Percentiles rank a stretch among this genome's conserved stretches.
Conservation (phyloP, 2,329 filamentous ascomycete genomes). For the Dendrostoma leiphaemia region DNA sequence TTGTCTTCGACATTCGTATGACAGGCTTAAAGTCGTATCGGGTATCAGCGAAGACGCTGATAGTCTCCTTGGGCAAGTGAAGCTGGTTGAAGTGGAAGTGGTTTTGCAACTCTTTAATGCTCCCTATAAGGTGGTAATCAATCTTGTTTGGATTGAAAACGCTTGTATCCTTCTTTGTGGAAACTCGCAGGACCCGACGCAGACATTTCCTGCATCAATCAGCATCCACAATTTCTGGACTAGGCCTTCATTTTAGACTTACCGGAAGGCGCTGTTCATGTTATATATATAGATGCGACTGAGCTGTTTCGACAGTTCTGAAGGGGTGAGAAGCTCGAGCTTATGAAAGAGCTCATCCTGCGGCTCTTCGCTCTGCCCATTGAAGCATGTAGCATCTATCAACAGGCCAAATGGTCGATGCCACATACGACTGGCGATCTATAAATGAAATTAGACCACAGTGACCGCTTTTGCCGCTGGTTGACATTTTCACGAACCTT, state of each 20-base stretch:
- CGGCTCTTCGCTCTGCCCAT: slow-evolving; percentile 59
- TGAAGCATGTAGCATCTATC: slow-evolving; percentile 69
- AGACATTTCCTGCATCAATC: slow-evolving; percentile 54
- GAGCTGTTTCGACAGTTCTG: slow-evolving; percentile 58
- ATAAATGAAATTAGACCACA: not conserved
- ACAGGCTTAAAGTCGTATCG: slow-evolving; percentile 65
- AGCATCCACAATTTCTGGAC: not conserved
- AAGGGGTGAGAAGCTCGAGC: slow-evolving; percentile 60
- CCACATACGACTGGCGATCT: slow-evolving; percentile 70
- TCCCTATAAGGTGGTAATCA: slow-evolving; percentile 65
- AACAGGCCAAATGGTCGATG: slow-evolving; percentile 66
- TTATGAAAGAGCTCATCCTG: slow-evolving; percentile 65
- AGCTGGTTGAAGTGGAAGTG: slow-evolving; percentile 67
- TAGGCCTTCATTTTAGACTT: slow-evolving; percentile 20
- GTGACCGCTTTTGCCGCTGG: not conserved
- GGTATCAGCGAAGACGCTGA: slow-evolving; percentile 65
- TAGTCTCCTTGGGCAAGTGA: slow-evolving; percentile 67
- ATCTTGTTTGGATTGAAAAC: slow-evolving; percentile 64
- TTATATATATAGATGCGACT: slow-evolving; percentile 68
- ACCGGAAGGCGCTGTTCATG: slow-evolving; percentile 70
- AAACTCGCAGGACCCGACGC: slow-evolving; percentile 59
- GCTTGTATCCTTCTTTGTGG: slow-evolving; percentile 58
- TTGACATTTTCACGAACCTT: slow-evolving; percentile 44
- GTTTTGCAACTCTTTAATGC: slow-evolving; percentile 60
- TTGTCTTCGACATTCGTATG: slow-evolving; percentile 64